Conservation (phyloP, 2,329 filamentous ascomycete genomes). For the Colletotrichum spinosum region DNA sequence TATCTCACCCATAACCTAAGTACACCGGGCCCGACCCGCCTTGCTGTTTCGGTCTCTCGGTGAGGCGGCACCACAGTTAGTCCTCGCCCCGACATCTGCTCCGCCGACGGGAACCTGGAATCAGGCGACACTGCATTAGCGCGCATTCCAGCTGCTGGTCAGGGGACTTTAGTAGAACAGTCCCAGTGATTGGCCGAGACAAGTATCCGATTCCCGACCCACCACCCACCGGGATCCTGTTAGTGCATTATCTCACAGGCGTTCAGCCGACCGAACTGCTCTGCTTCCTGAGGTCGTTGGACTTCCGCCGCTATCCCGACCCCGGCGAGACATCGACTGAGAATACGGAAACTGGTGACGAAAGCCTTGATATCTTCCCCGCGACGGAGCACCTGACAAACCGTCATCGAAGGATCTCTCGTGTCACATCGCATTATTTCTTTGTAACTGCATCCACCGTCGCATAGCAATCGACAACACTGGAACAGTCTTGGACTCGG, state of each 20-base stretch:
- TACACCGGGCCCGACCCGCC: neutral
- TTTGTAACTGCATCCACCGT: neutral
- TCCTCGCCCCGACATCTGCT: slow-evolving; percentile 8
- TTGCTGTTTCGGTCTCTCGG: slow-evolving; percentile 15
- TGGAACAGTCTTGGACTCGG: slow-evolving; percentile 27
- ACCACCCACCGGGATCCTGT: slow-evolving; percentile 15
- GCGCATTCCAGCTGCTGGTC: slow-evolving; percentile 36
- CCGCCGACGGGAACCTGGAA: slow-evolving; percentile 9
- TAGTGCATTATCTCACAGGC: slow-evolving; percentile 26
- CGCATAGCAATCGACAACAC: neutral
- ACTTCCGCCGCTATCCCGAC: slow-evolving; percentile 30
- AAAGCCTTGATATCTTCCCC: slow-evolving; percentile 17
- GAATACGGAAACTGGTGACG: slow-evolving; percentile 19
- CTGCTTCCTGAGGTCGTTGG: slow-evolving; percentile 13
- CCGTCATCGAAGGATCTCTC: neutral
- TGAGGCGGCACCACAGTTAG: slow-evolving; percentile 33
- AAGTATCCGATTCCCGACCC: slow-evolving; percentile 14
- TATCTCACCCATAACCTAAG: no score
- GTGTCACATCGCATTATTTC: neutral
- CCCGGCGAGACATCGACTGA: slow-evolving; percentile 8
- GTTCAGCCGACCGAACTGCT: slow-evolving; percentile 27
- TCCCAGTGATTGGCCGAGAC: slow-evolving; percentile 14
- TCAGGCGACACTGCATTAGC: slow-evolving; percentile 36
- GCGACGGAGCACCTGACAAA: slow-evolving; percentile 9
- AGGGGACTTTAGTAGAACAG: slow-evolving; percentile 4